Evolutionary conservation across 2,329 filamentous ascomycete genomes (phyloP), one percentile per base, ranked within the genome.

Genomic region (Orbilia javanica): DNA sequence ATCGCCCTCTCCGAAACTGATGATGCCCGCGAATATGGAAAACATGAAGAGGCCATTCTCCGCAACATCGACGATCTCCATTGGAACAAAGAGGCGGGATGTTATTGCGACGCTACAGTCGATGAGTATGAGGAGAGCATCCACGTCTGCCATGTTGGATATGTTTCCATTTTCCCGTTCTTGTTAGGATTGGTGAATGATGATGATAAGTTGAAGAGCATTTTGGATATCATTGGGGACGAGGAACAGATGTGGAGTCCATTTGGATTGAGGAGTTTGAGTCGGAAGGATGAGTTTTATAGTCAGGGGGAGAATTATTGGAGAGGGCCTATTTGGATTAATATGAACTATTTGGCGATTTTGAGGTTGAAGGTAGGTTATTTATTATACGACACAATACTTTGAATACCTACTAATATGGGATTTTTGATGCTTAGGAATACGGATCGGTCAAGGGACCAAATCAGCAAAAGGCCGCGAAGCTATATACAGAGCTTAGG

Each of bases 261-360:
- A 1, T 90, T 92, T 82, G 96, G 96, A n/a, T 89, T 99, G 79
- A 89, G 95, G 78, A 97, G 94, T 84, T 84, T 99, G 84, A 97
- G 94, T 85, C 92, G 91, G 85, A 89, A 90, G 81, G 92, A 95
- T 82, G 87, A 91, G 82, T 89, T 93, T 79, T 98, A 97, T 84
- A 93, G 91, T 46, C 97, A 94, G 0, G 93, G 88, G 1, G 96
- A 99, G 86, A 97, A 99, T 84, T 99, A 99, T 86, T 99, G 96
- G 95, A 89, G 94, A 79, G 92, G 93, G 80, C 94, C 96, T 0
- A 88, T 98, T 25, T 98, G 95, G 95, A 92, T 98, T 83, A 96
- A 96, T 83, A 94, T 98, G 80, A 98, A 98, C 85, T 98, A 97
- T 84, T 86, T 98, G 81, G 90, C 92, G 63, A 85, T 97, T 65